phyloP scores from a whole-genome alignment of 208 protist genomes.

The Trypanosoma cruzi region DNA sequence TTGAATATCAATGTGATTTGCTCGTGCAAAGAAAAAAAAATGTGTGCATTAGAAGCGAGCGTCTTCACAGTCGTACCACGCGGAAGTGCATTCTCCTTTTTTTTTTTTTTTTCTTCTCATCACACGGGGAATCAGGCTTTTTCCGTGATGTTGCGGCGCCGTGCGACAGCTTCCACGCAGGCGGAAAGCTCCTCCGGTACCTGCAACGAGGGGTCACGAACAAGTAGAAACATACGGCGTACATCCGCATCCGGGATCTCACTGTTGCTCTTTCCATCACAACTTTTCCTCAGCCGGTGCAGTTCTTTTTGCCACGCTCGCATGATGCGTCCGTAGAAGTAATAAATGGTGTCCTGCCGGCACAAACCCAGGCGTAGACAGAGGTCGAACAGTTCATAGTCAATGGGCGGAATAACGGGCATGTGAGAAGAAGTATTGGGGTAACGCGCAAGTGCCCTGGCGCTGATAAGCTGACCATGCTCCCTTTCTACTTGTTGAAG shows the following conservation, averaged over 20 bases:
- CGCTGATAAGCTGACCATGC: slow-evolving; percentile 39
- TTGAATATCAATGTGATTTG: too few relatives aligned
- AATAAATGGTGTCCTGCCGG: slow-evolving; percentile 43
- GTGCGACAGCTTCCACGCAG: slow-evolving; percentile 61
- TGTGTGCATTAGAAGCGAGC: too few relatives aligned
- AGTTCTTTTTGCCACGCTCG: slow-evolving; percentile 67
- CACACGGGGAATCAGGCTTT: too few relatives aligned
- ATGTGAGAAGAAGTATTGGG: slow-evolving; percentile 50
- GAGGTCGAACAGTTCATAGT: slow-evolving; percentile 85
- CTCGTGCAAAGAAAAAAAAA: slow-evolving; percentile 6
- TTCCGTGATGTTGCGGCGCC: slow-evolving; percentile 5
- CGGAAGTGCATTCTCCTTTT: neutral
- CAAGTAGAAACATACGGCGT: slow-evolving; percentile 59
- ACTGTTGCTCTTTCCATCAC: neutral
- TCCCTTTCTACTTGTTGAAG: slow-evolving; percentile 24
- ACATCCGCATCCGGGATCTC: slow-evolving; percentile 39
- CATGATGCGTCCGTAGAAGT: slow-evolving; percentile 80
- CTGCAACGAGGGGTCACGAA: slow-evolving; percentile 75
- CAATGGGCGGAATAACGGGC: slow-evolving; percentile 63
- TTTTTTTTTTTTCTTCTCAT: neutral
- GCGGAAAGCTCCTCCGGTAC: slow-evolving; percentile 60
- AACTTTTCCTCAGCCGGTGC: slow-evolving; percentile 22
- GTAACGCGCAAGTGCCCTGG: slow-evolving; percentile 65
- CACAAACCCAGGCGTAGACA: slow-evolving; percentile 67
- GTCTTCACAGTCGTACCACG: too few relatives aligned